phyloP scores from a whole-genome alignment of 2,329 filamentous ascomycete genomes.

The Arthrinium phaeospermum region DNA sequence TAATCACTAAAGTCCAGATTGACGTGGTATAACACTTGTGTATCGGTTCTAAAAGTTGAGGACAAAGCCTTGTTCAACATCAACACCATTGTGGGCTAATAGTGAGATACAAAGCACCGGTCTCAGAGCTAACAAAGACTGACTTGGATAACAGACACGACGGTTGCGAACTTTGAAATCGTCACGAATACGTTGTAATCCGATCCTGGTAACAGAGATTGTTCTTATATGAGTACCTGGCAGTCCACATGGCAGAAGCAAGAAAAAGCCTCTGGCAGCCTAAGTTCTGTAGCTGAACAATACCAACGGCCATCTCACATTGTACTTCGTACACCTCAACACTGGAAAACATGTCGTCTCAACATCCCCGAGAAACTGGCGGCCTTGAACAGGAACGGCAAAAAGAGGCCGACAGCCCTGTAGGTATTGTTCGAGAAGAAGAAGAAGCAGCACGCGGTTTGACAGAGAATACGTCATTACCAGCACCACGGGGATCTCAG shows the following conservation, averaged over 20 bases:
- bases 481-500: not conserved
- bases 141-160: not conserved
- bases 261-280: too few species aligned
- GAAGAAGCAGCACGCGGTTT: not conserved
- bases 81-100: not conserved
- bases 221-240: not conserved
- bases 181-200: not conserved
- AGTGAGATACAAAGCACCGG: not conserved
- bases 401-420: not conserved
- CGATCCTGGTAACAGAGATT: not conserved
- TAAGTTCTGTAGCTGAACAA: too few species aligned
- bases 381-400: not conserved
- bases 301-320: too few species aligned
- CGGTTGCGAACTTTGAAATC: not conserved
- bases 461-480: not conserved
- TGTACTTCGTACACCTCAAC: not conserved
- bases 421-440: not conserved
- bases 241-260: not conserved
- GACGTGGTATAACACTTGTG: not conserved
- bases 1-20: not conserved
- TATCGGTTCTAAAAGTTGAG: too few species aligned
- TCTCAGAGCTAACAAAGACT: not conserved
- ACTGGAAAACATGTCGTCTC: not conserved
- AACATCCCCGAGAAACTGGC: not conserved
- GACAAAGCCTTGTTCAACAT: not conserved